phyloP scores from a whole-genome alignment of 2,329 filamentous ascomycete genomes.

The Fusarium buharicum region DNA sequence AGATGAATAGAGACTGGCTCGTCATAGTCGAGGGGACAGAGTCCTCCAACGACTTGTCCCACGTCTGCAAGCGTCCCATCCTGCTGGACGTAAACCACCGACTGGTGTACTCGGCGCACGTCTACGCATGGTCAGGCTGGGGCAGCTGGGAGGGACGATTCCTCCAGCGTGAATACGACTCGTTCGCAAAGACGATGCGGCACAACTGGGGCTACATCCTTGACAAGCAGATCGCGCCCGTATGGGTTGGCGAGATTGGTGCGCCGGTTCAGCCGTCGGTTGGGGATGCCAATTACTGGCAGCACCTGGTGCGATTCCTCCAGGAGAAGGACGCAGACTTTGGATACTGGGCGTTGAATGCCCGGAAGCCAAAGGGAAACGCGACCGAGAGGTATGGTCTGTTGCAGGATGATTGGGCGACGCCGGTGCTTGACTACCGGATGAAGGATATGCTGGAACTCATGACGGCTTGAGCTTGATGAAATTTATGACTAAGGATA shows the following conservation, averaged over 20 bases:
- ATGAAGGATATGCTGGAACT: slow-evolving; percentile 70
- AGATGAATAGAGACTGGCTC: slow-evolving; percentile 71
- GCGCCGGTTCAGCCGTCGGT: slow-evolving; percentile 63
- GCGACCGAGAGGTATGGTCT: slow-evolving; percentile 69
- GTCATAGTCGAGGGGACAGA: slow-evolving; percentile 75
- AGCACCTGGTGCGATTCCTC: slow-evolving; percentile 69
- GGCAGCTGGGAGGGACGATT: slow-evolving; percentile 69
- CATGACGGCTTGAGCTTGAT: slow-evolving; percentile 49
- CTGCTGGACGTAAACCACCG: slow-evolving; percentile 63
- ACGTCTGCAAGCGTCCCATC: slow-evolving; percentile 66
- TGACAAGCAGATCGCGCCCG: slow-evolving; percentile 58
- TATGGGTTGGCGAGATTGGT: slow-evolving; percentile 77
- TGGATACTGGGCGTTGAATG: slow-evolving; percentile 77
- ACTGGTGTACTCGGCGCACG: slow-evolving; percentile 75
- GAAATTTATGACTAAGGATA: slow-evolving; percentile 16
- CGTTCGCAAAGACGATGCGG: slow-evolving; percentile 71
- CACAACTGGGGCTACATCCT: slow-evolving; percentile 74
- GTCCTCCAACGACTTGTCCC: slow-evolving; percentile 72
- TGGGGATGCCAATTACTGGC: slow-evolving; percentile 73
- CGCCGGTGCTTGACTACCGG: slow-evolving; percentile 69
- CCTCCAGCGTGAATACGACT: slow-evolving; percentile 67
- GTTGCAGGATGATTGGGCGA: slow-evolving; percentile 71
- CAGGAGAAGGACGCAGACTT: slow-evolving; percentile 70
- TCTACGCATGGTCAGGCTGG: slow-evolving; percentile 78
- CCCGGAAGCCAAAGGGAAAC: slow-evolving; percentile 69